Evolutionary conservation across 139 green algal species (phyloP).

Genomic region (Closterium sp.): DNA sequence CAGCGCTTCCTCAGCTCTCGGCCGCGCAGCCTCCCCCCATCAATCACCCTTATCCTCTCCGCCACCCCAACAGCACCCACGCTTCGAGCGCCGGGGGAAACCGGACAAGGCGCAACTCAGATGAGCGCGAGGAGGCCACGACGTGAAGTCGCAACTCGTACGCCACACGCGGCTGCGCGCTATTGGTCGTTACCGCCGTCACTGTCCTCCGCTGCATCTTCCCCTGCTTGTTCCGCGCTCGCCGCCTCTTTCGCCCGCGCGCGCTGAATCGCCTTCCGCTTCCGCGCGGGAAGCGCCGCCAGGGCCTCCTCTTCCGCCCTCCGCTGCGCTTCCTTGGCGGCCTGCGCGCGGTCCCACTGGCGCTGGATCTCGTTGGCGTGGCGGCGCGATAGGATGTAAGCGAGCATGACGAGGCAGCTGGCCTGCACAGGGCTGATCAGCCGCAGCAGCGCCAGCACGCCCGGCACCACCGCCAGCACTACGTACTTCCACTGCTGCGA

Average conservation of each 20-base stretch:
- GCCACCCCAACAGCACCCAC: not conserved
- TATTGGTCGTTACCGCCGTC: not conserved
- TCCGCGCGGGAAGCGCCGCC: not conserved
- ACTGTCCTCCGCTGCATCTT: not conserved
- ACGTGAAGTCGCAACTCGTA: not conserved
- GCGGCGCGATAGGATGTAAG: constrained; percentile 12
- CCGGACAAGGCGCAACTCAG: too few species aligned
- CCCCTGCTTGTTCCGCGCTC: not conserved
- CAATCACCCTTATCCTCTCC: not conserved
- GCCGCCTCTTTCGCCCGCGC: not conserved
- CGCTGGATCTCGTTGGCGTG: constrained; percentile 28
- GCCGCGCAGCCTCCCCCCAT: not conserved
- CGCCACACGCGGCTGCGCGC: too few species aligned
- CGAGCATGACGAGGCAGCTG: constrained; percentile 18
- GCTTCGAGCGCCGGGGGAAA: too few species aligned
- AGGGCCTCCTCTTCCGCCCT: constrained; percentile 12
- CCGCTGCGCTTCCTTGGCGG: not conserved
- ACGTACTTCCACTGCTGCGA: constrained; percentile 15
- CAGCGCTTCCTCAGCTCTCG: not conserved
- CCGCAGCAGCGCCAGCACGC: constrained; percentile 10
- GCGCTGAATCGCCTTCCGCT: constrained; percentile 10
- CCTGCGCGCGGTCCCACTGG: constrained; percentile 6
- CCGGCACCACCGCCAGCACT: not conserved
- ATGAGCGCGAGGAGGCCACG: not conserved
- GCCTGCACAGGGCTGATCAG: constrained; percentile 8